Evolutionary conservation across 768 basidiomycete genomes (phyloP), one percentile per base, ranked within the genome.

Genomic region (Xerocomellus amylosporus): DNA sequence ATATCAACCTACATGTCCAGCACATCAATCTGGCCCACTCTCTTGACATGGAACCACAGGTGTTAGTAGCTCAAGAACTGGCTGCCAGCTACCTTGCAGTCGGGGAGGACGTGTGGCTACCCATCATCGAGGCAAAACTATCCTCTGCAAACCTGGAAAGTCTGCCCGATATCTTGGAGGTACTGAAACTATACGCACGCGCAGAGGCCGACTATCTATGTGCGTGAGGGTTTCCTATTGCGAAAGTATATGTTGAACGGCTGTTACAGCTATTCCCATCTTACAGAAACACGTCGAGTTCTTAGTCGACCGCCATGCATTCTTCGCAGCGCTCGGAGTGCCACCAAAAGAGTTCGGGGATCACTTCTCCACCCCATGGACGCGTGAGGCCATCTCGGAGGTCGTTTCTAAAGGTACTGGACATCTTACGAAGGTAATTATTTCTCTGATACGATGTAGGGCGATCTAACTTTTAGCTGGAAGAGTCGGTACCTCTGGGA

Each of bases 141-240:
- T 66, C 73, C n/a, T 61, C 74, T 1, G 74, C 77, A 2, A 74
- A 87, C 58, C 51, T 86, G 20, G 74, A 83, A n/a, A 79, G 79
- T 2, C 65, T 71, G 17, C 74, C 78, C 43, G 83, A 80, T 8
- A 72, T 82, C 20, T 61, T 79, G 41, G 82, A 83, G 42, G 64
- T 92, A 38, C 68, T 90, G 54, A 75, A 77, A 15, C 62, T 88
- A 37, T 93, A 86, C 66, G 71, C 74, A 37, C 78, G 78, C 34
- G 90, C 92, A 20, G 87, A 87, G 62, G 71, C 67, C 10, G 92
- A 93, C 63, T 93, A 92, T 68, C 68, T 93, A 34, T 93, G 92
- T 93, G 68, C 64, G 90, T 78, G 30, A 42, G 47, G 46, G 41
- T 47, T 33, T 50, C n/a, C 42, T 46, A 43, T 37, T 34, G 13